Evolutionary conservation across 495 filamentous ascomycete genomes (phyloP).

Genomic region (Bacidia gigantensis): DNA sequence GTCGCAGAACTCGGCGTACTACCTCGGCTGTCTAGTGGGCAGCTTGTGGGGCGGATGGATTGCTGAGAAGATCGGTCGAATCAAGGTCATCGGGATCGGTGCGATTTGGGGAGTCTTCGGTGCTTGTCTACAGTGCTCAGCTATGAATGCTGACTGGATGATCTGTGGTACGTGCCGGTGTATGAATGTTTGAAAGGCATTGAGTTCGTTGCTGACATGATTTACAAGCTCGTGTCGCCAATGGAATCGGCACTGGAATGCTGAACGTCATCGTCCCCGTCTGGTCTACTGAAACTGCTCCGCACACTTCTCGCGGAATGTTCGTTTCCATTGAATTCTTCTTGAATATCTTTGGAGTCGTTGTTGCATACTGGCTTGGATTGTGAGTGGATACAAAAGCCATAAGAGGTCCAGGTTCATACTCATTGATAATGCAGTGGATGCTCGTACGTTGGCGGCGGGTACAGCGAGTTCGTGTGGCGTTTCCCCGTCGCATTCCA

Average conservation of each 20-base stretch:
- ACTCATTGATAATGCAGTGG: constrained; percentile 28
- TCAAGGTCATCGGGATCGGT: constrained; percentile 39
- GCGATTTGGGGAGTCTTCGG: constrained; percentile 36
- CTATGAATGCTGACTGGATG: constrained; percentile 40
- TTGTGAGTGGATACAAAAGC: constrained; percentile 28
- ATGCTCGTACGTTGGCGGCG: constrained; percentile 26
- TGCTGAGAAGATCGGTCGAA: constrained; percentile 39
- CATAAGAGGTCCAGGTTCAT: constrained; percentile 6
- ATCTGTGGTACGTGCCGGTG: too few species aligned
- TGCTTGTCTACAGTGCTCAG: constrained; percentile 33
- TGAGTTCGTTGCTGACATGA: not conserved
- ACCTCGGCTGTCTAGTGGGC: constrained; percentile 37
- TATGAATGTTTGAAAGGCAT: constrained; percentile 16
- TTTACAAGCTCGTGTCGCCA: constrained; percentile 35
- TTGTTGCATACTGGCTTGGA: constrained; percentile 53
- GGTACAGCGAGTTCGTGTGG: constrained; percentile 36
- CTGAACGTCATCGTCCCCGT: constrained; percentile 45
- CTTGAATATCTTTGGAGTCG: constrained; percentile 49
- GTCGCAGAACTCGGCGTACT: constrained; percentile 33
- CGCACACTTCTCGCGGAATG: constrained; percentile 50
- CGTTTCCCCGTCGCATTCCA: constrained; percentile 40
- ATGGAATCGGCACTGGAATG: constrained; percentile 45
- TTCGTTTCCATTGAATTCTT: constrained; percentile 62
- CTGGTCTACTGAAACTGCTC: constrained; percentile 43
- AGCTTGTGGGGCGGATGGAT: constrained; percentile 34